Evolutionary conservation across 768 basidiomycete species (phyloP).

Genomic region (Rhizopogon sp.): DNA sequence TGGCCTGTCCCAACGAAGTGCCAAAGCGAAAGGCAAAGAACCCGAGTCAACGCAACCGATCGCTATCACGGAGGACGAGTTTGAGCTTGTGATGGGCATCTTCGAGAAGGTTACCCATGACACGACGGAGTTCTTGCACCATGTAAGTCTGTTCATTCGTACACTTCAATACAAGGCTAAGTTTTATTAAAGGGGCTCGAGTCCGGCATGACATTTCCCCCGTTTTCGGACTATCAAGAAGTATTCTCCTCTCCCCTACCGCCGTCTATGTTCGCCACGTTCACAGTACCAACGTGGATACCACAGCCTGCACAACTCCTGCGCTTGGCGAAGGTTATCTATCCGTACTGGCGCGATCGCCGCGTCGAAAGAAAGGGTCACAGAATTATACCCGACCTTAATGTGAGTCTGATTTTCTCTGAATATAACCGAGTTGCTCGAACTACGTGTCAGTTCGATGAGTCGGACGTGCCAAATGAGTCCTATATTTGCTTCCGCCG

Average conservation of each 20-base stretch:
- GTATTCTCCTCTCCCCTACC: slow-evolving; percentile 57
- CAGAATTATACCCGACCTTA: slow-evolving; percentile 80
- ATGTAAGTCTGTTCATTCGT: slow-evolving; percentile 44
- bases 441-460: slow-evolving; percentile 58
- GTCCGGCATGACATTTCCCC: slow-evolving; percentile 64
- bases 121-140: slow-evolving; percentile 84
- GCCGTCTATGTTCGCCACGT: slow-evolving; percentile 64
- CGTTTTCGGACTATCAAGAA: slow-evolving; percentile 70
- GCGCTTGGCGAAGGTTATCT: slow-evolving; percentile 67
- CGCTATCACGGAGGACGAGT: slow-evolving; percentile 84
- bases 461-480: slow-evolving; percentile 83
- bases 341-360: slow-evolving; percentile 88
- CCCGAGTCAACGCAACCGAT: slow-evolving; percentile 61
- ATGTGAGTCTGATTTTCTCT: slow-evolving; percentile 47
- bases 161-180: not conserved
- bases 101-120: slow-evolving; percentile 91
- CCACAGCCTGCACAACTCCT: slow-evolving; percentile 59
- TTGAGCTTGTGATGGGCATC: slow-evolving; percentile 92
- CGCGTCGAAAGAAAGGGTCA: slow-evolving; percentile 77
- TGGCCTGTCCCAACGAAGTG: slow-evolving; percentile 47
- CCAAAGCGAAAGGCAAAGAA: slow-evolving; percentile 83
- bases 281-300: slow-evolving; percentile 61
- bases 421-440: not conserved
- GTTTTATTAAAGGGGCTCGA: slow-evolving; percentile 46
- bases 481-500: slow-evolving; percentile 97